Conservation (phyloP, 2,329 filamentous ascomycete species). For the Graphilbum fragrans region DNA sequence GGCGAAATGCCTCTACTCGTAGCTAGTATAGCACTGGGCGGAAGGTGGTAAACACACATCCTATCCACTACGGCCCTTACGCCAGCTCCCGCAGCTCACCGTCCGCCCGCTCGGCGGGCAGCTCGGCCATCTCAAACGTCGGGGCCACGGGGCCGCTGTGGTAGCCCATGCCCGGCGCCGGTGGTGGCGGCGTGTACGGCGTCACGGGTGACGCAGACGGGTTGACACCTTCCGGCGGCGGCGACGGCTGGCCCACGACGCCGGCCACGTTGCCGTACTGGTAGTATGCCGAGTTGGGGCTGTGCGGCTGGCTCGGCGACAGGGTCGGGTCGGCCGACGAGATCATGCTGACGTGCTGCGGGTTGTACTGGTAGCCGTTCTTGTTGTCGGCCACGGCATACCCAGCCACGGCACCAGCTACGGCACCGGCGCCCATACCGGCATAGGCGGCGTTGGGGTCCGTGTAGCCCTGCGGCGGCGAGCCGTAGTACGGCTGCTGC, state of each 20-base stretch:
- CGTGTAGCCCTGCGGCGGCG: too few relatives aligned
- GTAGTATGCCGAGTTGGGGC: not conserved
- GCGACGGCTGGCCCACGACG: not conserved
- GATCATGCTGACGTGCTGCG: not conserved
- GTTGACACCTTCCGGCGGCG: not conserved
- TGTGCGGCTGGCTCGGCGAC: not conserved
- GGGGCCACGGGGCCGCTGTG: constrained; percentile 9
- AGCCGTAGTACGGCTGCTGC: not conserved
- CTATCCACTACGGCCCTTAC: too few relatives aligned
- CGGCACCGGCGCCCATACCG: not conserved
- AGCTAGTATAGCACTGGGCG: too few relatives aligned
- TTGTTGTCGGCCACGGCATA: not conserved
- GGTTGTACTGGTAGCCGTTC: constrained; percentile 1
- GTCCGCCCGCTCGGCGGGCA: constrained; percentile 18
- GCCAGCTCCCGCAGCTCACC: constrained; percentile 20
- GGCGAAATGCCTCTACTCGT: not conserved
- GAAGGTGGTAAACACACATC: too few relatives aligned
- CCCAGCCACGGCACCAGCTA: not conserved
- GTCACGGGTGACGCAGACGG: not conserved
- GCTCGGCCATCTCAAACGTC: constrained; percentile 14
- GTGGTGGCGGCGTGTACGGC: constrained; percentile 1
- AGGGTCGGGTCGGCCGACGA: not conserved
- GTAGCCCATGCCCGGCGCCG: constrained; percentile 9
- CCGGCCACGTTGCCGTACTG: constrained; percentile 1
- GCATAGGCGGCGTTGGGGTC: not conserved